Percentiles rank a stretch among this genome's conserved stretches.
phyloP scores from a whole-genome alignment of 495 filamentous ascomycete species.

The Tuber aestivum region DNA sequence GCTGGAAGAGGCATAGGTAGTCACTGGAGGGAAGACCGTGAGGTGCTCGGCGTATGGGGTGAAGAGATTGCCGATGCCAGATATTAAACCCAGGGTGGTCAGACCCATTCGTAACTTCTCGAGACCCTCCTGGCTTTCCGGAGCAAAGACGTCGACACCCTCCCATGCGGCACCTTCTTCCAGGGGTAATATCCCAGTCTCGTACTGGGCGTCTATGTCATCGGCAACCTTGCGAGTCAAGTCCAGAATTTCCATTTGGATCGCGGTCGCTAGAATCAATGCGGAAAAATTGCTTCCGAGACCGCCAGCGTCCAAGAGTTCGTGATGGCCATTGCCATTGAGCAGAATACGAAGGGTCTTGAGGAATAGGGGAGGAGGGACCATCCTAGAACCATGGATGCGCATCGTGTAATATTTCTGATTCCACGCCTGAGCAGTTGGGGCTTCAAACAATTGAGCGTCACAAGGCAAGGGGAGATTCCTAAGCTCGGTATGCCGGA shows the following conservation, averaged over 20 bases:
- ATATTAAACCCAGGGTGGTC: conserved; percentile 32
- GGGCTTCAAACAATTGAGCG: conserved; percentile 35
- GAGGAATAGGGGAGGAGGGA: conserved; percentile 27
- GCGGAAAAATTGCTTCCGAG: conserved; percentile 38
- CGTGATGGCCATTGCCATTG: conserved; percentile 27
- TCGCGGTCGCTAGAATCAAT: conserved; percentile 31
- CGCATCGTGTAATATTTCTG: conserved; percentile 25
- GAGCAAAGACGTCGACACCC: conserved; percentile 27
- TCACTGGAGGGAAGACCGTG: not conserved
- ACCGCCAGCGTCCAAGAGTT: conserved; percentile 22
- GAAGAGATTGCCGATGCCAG: conserved; percentile 38
- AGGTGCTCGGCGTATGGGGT: conserved; percentile 25
- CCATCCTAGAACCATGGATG: conserved; percentile 26
- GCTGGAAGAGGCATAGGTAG: conserved; percentile 20
- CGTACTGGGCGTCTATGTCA: conserved; percentile 20
- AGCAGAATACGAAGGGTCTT: conserved; percentile 29
- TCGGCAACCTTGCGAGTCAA: conserved; percentile 35
- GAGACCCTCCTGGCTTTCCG: conserved; percentile 23
- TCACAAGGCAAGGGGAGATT: conserved; percentile 37
- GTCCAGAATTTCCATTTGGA: conserved; percentile 38
- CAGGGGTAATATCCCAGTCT: conserved; percentile 16
- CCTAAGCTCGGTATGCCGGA: conserved; percentile 31
- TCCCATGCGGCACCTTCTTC: conserved; percentile 16
- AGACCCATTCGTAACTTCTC: conserved; percentile 30
- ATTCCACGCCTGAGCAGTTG: conserved; percentile 34